These are phyloP conservation scores for Ganoderma lucidum DNA, from an alignment of 1,284 basidiomycete genomes.

Conservation along the genomic window DNA sequence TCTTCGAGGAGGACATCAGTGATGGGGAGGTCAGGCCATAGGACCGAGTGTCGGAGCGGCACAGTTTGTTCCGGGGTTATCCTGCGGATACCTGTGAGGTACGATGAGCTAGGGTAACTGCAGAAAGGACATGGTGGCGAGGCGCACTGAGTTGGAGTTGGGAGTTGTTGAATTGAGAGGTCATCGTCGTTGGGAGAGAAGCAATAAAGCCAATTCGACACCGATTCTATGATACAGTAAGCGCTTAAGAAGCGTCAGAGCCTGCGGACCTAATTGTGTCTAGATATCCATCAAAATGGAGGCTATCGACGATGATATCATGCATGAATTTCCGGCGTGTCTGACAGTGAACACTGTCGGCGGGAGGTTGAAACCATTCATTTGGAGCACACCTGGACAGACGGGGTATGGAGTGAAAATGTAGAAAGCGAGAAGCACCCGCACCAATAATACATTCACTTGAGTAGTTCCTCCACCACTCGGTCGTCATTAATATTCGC, in stretches of 20 bases:
- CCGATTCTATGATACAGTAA: neutral
- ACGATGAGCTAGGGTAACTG: neutral
- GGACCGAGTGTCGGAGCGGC: conserved; percentile 60
- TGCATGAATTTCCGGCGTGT: neutral
- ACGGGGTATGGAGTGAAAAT: neutral
- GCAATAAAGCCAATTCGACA: neutral
- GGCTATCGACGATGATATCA: neutral
- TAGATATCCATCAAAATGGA: neutral
- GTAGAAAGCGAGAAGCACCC: conserved; percentile 7
- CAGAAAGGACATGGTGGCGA: neutral
- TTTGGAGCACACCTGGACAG: neutral
- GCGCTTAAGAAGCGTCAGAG: neutral
- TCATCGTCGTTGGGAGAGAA: neutral
- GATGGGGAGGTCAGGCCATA: conserved; percentile 62
- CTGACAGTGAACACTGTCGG: neutral
- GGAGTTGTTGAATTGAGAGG: neutral
- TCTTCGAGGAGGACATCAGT: conserved; percentile 60
- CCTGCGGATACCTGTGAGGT: conserved; percentile 28
- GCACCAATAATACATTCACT: conserved; percentile 37
- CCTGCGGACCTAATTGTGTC: neutral
- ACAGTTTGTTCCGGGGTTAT: conserved; percentile 54
- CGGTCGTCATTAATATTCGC: conserved; percentile 66
- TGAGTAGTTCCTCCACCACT: conserved; percentile 66
- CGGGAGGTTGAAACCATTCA: neutral
- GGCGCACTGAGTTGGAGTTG: neutral